Percentiles rank a stretch among this genome's conserved stretches.
Evolutionary conservation across 1,284 basidiomycete species (phyloP).

Genomic region (Sporisorium exsertum): DNA sequence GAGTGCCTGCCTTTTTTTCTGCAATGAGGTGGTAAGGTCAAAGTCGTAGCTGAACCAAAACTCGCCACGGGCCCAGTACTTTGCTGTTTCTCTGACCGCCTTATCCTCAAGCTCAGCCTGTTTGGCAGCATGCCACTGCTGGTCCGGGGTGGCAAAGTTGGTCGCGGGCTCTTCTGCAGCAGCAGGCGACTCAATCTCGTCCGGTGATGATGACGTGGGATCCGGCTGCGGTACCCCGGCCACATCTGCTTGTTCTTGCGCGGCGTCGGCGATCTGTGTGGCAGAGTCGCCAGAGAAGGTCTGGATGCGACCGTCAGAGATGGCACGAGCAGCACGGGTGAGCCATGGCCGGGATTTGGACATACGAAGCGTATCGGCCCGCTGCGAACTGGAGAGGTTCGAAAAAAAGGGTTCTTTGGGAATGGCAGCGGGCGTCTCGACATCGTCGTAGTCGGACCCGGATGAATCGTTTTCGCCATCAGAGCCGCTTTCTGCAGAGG

Average conservation of each 20-base stretch:
- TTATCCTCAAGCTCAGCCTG: conserved; percentile 64
- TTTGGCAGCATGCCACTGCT: conserved; percentile 57
- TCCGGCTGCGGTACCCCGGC: conserved; percentile 16
- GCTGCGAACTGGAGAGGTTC: conserved; percentile 5
- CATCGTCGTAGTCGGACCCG: conserved; percentile 49
- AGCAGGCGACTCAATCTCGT: neutral
- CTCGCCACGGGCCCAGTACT: conserved; percentile 60
- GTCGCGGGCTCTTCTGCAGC: neutral
- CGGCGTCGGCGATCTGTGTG: conserved; percentile 13
- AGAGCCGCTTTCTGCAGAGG: conserved; percentile 19
- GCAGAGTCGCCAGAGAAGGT: conserved; percentile 29
- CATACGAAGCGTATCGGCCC: conserved; percentile 32
- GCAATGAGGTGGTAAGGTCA: conserved; percentile 72
- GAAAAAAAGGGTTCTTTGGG: conserved; percentile 44
- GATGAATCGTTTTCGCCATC: conserved; percentile 37
- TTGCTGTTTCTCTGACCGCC: conserved; percentile 57
- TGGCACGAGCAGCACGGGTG: conserved; percentile 34
- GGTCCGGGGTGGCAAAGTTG: conserved; percentile 27
- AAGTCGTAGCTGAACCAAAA: conserved; percentile 71
- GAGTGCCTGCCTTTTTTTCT: conserved; percentile 70
- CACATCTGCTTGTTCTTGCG: conserved; percentile 8
- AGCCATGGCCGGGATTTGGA: conserved; percentile 45
- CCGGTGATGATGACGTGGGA: conserved; percentile 1
- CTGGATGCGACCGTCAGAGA: conserved; percentile 41
- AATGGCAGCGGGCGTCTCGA: conserved; percentile 51